Percentiles rank a stretch among this genome's conserved stretches.
These are phyloP conservation scores for Blastobotrys robertii DNA, from an alignment of 805 yeast species.

Conservation along the genomic window DNA sequence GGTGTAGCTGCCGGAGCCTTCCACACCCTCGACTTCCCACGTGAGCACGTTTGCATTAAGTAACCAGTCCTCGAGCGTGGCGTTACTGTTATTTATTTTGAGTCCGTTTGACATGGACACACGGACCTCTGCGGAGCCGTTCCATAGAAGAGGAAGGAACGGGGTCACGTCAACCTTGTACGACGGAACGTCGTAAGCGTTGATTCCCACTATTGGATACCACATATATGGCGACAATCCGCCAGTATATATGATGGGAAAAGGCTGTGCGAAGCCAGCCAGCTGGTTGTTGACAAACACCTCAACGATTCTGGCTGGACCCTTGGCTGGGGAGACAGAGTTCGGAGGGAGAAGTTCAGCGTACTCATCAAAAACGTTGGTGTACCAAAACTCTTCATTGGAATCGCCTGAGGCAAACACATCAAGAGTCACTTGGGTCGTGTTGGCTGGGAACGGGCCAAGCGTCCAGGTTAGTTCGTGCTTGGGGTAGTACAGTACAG, in stretches of 20 bases:
- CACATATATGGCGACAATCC: constrained; percentile 75
- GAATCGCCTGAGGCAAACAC: constrained; percentile 69
- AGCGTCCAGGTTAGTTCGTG: too few relatives aligned
- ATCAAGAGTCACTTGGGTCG: constrained; percentile 48
- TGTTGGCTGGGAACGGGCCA: constrained; percentile 36
- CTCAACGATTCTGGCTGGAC: constrained; percentile 61
- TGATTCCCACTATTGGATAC: constrained; percentile 67
- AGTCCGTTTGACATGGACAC: constrained; percentile 9
- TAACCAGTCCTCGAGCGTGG: constrained; percentile 21
- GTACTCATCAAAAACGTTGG: constrained; percentile 33
- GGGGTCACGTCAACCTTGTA: constrained; percentile 63
- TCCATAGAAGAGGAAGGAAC: constrained; percentile 58
- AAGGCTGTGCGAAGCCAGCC: constrained; percentile 55
- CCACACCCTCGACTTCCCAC: constrained; percentile 21
- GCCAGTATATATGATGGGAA: constrained; percentile 70
- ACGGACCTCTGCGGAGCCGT: constrained; percentile 23
- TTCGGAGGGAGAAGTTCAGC: constrained; percentile 21
- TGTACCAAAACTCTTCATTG: constrained; percentile 79
- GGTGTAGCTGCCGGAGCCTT: constrained; percentile 15
- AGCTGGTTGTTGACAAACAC: constrained; percentile 50
- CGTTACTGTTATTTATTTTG: constrained; percentile 1
- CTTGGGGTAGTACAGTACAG: too few relatives aligned
- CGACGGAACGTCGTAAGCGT: constrained; percentile 66
- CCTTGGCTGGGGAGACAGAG: constrained; percentile 22
- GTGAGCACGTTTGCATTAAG: constrained; percentile 24